Evolutionary conservation across 2,329 filamentous ascomycete species (phyloP).

Genomic region (Aspergillus novoparasiticus): DNA sequence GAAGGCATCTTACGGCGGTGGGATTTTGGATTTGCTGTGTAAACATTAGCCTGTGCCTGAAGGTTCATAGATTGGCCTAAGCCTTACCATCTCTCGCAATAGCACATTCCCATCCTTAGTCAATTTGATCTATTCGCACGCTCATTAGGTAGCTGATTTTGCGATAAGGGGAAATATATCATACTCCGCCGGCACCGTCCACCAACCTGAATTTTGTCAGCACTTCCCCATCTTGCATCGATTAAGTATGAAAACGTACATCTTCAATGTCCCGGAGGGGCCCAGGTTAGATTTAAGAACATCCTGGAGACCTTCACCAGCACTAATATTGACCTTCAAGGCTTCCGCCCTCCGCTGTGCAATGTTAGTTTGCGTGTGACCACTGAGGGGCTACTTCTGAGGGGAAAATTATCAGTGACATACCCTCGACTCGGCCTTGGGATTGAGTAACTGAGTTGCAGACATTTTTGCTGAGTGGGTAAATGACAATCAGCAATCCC

Average conservation of each 20-base stretch:
- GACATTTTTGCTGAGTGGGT: constrained; percentile 66
- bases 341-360: constrained; percentile 90
- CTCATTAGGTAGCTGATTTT: constrained; percentile 21
- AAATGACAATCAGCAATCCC: constrained; percentile 28
- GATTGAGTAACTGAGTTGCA: constrained; percentile 96
- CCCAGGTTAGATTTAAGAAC: constrained; percentile 96
- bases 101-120: constrained; percentile 97
- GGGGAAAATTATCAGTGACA: constrained; percentile 35
- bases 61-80: constrained; percentile 8
- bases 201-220: constrained; percentile 55
- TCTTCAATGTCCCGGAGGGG: constrained; percentile 92
- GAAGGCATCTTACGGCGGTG: constrained; percentile 68
- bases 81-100: constrained; percentile 64
- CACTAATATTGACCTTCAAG: constrained; percentile 93
- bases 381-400: constrained; percentile 35
- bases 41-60: constrained; percentile 32
- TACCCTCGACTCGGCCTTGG: constrained; percentile 97
- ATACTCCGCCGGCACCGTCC: constrained; percentile 62
- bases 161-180: constrained; percentile 25
- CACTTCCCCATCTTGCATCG: constrained; percentile 11
- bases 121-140: constrained; percentile 77
- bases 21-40: constrained; percentile 90
- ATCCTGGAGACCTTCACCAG: constrained; percentile 89
- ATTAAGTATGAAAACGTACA: constrained; percentile 56
- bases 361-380: constrained; percentile 47